phyloP scores from a whole-genome alignment of 2,329 filamentous ascomycete genomes.

The Fusarium acutatum region DNA sequence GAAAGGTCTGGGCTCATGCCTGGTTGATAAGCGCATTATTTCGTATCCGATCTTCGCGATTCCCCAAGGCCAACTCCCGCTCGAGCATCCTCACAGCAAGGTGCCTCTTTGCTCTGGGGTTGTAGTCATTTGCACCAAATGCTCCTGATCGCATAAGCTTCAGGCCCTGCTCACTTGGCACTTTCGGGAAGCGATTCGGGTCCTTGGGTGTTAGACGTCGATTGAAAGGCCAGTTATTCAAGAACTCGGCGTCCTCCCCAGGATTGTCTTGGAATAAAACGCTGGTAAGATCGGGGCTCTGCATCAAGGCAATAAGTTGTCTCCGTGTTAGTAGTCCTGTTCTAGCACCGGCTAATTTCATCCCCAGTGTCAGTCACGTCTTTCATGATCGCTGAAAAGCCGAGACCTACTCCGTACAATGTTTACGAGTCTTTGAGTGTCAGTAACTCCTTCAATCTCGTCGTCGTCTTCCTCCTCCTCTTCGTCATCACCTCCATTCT shows the following conservation, averaged over 20 bases:
- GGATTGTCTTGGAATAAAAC: slow-evolving; percentile 50
- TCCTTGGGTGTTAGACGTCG: slow-evolving; percentile 55
- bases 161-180: slow-evolving; percentile 80
- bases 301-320: slow-evolving; percentile 53
- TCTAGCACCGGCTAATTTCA: slow-evolving; percentile 35
- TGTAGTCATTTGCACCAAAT: slow-evolving; percentile 76
- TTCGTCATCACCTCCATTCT: slow-evolving; percentile 31
- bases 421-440: slow-evolving; percentile 44
- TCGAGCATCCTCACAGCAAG: slow-evolving; percentile 78
- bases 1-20: slow-evolving; percentile 50
- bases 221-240: slow-evolving; percentile 56
- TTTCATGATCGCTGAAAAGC: background rate
- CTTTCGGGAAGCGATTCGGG: slow-evolving; percentile 75
- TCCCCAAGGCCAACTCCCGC: slow-evolving; percentile 80
- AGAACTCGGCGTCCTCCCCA: slow-evolving; percentile 48
- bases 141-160: slow-evolving; percentile 83
- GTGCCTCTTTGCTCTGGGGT: slow-evolving; percentile 63
- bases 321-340: slow-evolving; percentile 46
- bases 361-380: slow-evolving; percentile 12
- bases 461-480: slow-evolving; percentile 36
- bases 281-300: slow-evolving; percentile 49
- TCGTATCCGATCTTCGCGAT: slow-evolving; percentile 65
- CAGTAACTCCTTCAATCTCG: slow-evolving; percentile 39
- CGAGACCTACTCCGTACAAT: slow-evolving; percentile 43
- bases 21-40: slow-evolving; percentile 74